Base-by-base conservation (phyloP, 2,329 filamentous ascomycete genomes). In the Ophiostoma sp. region DNA sequence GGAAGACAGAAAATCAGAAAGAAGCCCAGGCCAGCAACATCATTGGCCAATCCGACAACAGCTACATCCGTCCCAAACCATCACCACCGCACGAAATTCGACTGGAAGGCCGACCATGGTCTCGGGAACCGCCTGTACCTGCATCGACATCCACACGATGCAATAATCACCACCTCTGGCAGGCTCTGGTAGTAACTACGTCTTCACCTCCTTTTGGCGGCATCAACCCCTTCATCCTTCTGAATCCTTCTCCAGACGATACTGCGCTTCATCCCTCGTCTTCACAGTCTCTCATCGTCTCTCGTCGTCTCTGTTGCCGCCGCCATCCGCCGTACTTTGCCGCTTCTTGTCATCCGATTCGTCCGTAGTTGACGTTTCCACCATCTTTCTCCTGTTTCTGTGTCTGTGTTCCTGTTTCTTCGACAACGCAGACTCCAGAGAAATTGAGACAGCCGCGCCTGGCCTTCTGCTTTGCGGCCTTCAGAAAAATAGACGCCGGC, bases 41-140 rank as follows among this genome's bases (percentile, higher is more conserved):
- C 19, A 33, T 64, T 71, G 42, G 55, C 70, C 57, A 39, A 61
- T 63, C 31, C 59, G 42, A 64, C 31, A 50, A 52, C 6, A 55
- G 42, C 15, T 64, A 64, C 61, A 64, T 28, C 63, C 42, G 42
- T 12, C 25, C 63, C 22, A 28, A 48, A 19, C 39, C 25, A 50
- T 33, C 63, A 69, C 66, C 45, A 22, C 19, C 61, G 36, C 12
- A 45, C 61, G 12, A 64, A 59, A 25, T 36, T 42, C 59, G 33
- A 22, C 61, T 64, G 9, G 19, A 42, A 12, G n/a, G 31, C 8
- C 12, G 33, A 48, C 69, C 52, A 70, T 55, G 50, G 69, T 59
- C 31, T 42, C 69, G 52, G 69, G 69, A 61, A 70, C 55, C 55
- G 69, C 55, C 25, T 63, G 52, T 57, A 48, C 36, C 69, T 36